A percentile compares a stretch with the other conserved stretches of the same genome.
These are phyloP conservation scores for Botrytis hyacinthi DNA, from an alignment of 2,329 filamentous ascomycete species.

Conservation along the genomic window DNA sequence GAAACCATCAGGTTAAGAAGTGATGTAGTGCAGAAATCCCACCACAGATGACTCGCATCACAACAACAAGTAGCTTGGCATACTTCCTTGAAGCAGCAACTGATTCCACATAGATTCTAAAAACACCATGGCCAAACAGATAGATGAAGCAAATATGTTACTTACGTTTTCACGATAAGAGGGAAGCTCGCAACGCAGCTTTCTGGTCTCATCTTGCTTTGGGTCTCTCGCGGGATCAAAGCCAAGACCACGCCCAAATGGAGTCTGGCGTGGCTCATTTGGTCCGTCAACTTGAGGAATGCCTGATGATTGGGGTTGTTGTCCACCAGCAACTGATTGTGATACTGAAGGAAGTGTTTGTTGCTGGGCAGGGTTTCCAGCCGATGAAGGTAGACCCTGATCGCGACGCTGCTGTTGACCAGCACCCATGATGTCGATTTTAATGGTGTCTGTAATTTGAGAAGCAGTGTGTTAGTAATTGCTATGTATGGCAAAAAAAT, in stretches of 20 bases:
- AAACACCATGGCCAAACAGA: background rate
- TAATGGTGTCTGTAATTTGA: background rate
- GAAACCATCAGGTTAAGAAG: background rate
- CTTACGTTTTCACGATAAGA: conserved; percentile 18
- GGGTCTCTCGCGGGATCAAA: conserved; percentile 44
- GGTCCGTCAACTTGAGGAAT: conserved; percentile 11
- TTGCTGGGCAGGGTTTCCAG: background rate
- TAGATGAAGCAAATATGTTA: background rate
- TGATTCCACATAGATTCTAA: too few species aligned
- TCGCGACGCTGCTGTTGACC: conserved; percentile 3
- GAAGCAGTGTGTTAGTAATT: background rate
- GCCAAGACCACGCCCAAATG: conserved; percentile 39
- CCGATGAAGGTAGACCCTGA: background rate
- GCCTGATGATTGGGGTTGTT: background rate
- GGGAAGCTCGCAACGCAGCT: conserved; percentile 52
- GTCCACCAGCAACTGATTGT: background rate
- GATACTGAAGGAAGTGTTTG: background rate
- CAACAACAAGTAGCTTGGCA: background rate
- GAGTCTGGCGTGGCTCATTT: conserved; percentile 20
- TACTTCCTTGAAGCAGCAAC: conserved; percentile 10
- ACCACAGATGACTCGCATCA: too few species aligned
- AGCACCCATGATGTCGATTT: conserved; percentile 10
- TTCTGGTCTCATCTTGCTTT: conserved; percentile 29
- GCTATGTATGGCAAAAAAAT: background rate
- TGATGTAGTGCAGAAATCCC: background rate